Conservation (phyloP, 192 early-diverging fungal genomes). For the Coemansia nantahalensis region DNA sequence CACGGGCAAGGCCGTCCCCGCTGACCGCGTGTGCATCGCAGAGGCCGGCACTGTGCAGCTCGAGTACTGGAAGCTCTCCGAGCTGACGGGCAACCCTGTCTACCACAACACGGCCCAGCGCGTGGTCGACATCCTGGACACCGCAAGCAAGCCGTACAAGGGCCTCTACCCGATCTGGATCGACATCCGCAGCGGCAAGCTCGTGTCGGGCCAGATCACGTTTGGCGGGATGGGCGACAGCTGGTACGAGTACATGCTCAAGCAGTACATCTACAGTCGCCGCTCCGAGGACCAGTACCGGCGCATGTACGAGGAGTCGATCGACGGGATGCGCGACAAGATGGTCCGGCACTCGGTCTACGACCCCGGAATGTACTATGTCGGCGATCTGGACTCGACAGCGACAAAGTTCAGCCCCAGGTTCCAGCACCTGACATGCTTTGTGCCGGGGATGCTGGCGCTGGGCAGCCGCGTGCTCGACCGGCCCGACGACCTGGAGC, state of each 20-base stretch:
- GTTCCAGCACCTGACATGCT: slow-evolving; percentile 59
- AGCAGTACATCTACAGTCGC: slow-evolving; percentile 49
- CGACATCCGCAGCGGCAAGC: slow-evolving; percentile 32
- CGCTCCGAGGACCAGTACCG: slow-evolving; percentile 37
- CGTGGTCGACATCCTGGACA: slow-evolving; percentile 56
- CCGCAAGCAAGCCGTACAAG: slow-evolving; percentile 34
- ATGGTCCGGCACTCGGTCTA: slow-evolving; percentile 42
- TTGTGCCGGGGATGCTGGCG: slow-evolving; percentile 68
- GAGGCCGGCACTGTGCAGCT: slow-evolving; percentile 78
- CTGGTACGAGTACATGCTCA: slow-evolving; percentile 57
- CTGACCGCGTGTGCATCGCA: slow-evolving; percentile 50
- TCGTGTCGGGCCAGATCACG: slow-evolving; percentile 44
- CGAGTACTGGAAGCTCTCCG: slow-evolving; percentile 78
- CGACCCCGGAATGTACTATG: slow-evolving; percentile 39
- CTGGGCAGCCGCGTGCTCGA: slow-evolving; percentile 56
- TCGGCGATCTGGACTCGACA: slow-evolving; percentile 46
- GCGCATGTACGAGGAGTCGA: slow-evolving; percentile 53
- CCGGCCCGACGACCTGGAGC: slow-evolving; percentile 49
- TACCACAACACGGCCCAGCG: slow-evolving; percentile 62
- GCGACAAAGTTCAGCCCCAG: slow-evolving; percentile 44
- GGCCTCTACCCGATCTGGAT: slow-evolving; percentile 63
- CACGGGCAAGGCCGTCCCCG: slow-evolving; percentile 15
- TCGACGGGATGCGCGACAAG: slow-evolving; percentile 45
- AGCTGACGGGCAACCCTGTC: slow-evolving; percentile 68
- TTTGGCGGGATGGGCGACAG: slow-evolving; percentile 52